Conservation (phyloP, 2,329 filamentous ascomycete species). For the Exserohilum turcica region DNA sequence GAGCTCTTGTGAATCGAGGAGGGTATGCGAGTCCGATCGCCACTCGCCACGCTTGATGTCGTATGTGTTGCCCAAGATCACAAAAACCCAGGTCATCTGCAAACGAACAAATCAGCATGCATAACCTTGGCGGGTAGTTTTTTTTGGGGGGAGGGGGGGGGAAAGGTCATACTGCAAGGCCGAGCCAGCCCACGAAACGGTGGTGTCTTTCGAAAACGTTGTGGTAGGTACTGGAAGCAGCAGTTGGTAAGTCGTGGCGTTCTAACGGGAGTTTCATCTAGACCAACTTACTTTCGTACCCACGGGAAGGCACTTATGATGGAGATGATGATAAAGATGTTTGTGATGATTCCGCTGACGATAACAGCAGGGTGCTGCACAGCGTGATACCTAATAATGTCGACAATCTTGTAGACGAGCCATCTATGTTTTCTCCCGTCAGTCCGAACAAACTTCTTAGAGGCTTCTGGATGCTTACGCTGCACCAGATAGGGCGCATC, state of each 20-base stretch:
- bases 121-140: neutral
- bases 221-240: conserved; percentile 41
- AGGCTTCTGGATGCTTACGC: conserved; percentile 24
- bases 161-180: conserved; percentile 38
- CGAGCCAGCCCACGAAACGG: conserved; percentile 44
- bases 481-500: conserved; percentile 43
- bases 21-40: conserved; percentile 30
- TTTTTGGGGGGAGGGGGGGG: too few species aligned
- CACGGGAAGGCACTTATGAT: conserved; percentile 44
- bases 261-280: neutral
- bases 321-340: conserved; percentile 44
- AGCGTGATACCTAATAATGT: conserved; percentile 41
- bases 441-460: conserved; percentile 10
- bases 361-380: conserved; percentile 41
- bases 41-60: conserved; percentile 43
- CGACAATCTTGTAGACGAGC: conserved; percentile 44
- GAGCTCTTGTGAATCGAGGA: conserved; percentile 43
- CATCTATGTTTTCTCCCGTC: conserved; percentile 29
- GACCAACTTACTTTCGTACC: conserved; percentile 44
- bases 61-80: conserved; percentile 41
- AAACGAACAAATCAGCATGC: conserved; percentile 14
- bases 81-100: conserved; percentile 45
- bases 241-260: conserved; percentile 18
- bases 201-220: conserved; percentile 46
- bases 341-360: conserved; percentile 41